Evolutionary conservation across 306 rosid species (phyloP).

Genomic region (Adenanthera pavonina): DNA sequence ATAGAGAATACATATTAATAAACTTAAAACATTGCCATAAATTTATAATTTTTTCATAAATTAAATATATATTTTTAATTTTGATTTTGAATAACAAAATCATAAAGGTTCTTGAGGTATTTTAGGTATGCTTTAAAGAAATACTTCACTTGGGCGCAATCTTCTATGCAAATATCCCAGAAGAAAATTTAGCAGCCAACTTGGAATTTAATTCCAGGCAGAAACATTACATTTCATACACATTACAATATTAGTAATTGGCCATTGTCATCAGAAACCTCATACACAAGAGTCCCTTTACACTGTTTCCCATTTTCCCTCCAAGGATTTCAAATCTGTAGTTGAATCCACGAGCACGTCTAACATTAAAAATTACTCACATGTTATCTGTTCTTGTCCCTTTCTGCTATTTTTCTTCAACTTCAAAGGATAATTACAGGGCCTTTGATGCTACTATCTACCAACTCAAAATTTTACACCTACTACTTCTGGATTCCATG

Average conservation of each 20-base stretch:
- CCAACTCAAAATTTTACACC: constrained; percentile 25
- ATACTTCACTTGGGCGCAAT: not conserved
- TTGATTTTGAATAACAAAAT: not conserved
- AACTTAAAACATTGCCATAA: not conserved
- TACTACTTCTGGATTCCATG: constrained; percentile 8
- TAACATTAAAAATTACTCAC: not conserved
- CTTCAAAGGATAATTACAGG: constrained; percentile 13
- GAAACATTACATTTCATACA: too few relatives aligned
- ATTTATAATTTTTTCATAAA: not conserved
- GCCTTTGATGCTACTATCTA: constrained; percentile 5
- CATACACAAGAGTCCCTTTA: not conserved
- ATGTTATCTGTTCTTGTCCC: constrained; percentile 15
- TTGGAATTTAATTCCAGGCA: not conserved
- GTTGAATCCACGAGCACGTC: not conserved
- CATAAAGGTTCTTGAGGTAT: not conserved
- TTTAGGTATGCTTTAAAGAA: too few relatives aligned
- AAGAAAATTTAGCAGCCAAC: not conserved
- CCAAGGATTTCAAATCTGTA: not conserved
- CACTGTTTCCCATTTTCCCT: not conserved
- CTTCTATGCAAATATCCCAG: not conserved
- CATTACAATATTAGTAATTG: not conserved
- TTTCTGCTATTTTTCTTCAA: constrained; percentile 12
- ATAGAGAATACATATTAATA: too few relatives aligned
- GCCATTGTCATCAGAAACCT: not conserved
- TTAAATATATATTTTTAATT: too few relatives aligned